Evolutionary conservation across 2,329 filamentous ascomycete genomes (phyloP), one percentile per base, ranked within the genome.

Genomic region (Aspergillus melleus): DNA sequence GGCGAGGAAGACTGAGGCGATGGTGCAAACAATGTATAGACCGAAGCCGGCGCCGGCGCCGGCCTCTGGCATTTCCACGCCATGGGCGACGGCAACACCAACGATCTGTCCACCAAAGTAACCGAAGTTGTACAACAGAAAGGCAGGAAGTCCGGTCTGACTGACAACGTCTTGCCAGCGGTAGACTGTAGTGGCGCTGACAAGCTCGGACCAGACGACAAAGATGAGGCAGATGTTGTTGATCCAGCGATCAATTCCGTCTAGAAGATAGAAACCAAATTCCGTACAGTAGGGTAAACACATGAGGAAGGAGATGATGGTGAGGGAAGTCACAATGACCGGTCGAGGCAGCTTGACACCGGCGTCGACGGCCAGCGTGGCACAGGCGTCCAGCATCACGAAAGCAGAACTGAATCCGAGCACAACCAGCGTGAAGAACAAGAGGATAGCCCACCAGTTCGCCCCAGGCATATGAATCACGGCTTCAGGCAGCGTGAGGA

Each of bases 341-440:
- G 78, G 79, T 19, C 82, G 76, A 2, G 79, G 81, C 14, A 73
- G 67, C 64, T 80, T 79, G 51, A 80, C 61, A n/a, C 83, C 81
- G 0, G 80, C 77, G 60, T 86, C 84, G 70, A 83, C 80, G 42
- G 82, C 72, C 49, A 86, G 66, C 0, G 84, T 86, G 8, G 82
- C 81, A 4, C 82, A 76, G 4, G 82, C 83, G 64, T 86, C 84
- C 6, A 86, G 72, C 83, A 86, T 85, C 52, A 83, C 84, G 60
- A 86, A 86, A 0, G 84, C 82, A 0, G 84, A 86, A 59, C 81
- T 84, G 66, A 84, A 85, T 0, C 84, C 84, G 0, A 86, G 78
- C 0, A 86, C 80, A 60, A 86, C 80, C 6, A 86, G 76, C 0
- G 84, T 86, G 60, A 86, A 84, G 69, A 87, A 86, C 1, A 86